phyloP scores from a whole-genome alignment of 345 rosid species.

The Crucihimalaya himalaica region DNA sequence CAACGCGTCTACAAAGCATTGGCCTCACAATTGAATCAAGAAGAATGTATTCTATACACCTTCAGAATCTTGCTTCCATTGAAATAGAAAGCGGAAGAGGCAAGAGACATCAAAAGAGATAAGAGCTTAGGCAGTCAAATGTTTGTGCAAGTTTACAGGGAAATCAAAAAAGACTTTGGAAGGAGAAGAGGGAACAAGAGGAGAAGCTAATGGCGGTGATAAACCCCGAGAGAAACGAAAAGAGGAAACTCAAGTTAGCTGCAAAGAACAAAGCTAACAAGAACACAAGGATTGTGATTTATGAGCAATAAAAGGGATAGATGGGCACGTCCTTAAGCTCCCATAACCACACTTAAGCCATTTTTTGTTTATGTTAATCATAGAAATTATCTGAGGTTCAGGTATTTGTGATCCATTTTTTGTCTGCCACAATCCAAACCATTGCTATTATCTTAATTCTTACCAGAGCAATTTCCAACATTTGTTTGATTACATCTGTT shows the following conservation, averaged over 20 bases:
- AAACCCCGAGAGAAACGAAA: constrained; percentile 63
- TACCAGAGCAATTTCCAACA: neutral
- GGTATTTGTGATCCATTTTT: constrained; percentile 17
- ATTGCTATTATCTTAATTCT: neutral
- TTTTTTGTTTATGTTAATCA: neutral
- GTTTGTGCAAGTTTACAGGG: neutral
- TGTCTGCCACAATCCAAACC: neutral
- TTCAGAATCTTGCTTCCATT: constrained; percentile 52
- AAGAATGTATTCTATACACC: constrained; percentile 44
- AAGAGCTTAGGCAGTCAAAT: neutral
- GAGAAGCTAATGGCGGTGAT: constrained; percentile 26
- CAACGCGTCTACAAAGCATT: constrained; percentile 48
- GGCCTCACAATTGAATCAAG: constrained; percentile 44
- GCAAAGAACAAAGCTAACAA: constrained; percentile 64
- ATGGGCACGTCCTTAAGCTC: neutral
- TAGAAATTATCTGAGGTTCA: neutral
- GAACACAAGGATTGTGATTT: constrained; percentile 65
- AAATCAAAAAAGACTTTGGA: constrained; percentile 24
- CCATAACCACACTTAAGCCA: neutral
- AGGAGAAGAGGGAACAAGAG: constrained; percentile 25
- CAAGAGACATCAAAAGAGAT: neutral
- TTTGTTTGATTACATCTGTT: neutral
- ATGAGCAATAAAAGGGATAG: constrained; percentile 21
- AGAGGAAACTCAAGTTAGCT: constrained; percentile 68
- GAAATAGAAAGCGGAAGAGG: neutral